Conservation (phyloP, 2,329 filamentous ascomycete species). For the Lasiodiplodia theobromae region DNA sequence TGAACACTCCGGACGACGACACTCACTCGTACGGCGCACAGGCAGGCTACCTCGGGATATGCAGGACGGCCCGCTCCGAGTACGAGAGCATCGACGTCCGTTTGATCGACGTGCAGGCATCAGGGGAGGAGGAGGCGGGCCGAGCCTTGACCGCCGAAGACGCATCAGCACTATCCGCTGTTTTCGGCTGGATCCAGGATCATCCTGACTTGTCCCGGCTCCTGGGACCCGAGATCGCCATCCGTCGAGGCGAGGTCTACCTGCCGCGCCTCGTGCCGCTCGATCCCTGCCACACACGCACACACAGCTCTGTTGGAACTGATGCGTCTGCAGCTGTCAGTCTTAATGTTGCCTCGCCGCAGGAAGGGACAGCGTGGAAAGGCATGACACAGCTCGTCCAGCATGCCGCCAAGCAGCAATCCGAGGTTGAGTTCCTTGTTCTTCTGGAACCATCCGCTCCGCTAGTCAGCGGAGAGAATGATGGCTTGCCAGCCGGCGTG, state of each 20-base stretch:
- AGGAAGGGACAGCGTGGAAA: no score
- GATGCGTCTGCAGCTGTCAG: no score
- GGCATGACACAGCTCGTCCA: background rate
- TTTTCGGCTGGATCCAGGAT: background rate
- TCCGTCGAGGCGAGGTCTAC: background rate
- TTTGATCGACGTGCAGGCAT: background rate
- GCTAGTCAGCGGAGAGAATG: background rate
- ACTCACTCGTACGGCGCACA: background rate
- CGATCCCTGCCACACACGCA: background rate
- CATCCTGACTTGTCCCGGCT: background rate
- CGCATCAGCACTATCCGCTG: background rate
- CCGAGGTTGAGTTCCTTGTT: background rate
- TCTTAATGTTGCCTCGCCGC: no score
- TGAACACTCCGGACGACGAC: background rate
- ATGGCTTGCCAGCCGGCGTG: no score
- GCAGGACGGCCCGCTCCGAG: background rate
- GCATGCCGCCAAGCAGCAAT: background rate
- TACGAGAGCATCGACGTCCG: background rate
- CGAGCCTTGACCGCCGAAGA: background rate
- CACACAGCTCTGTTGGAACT: no score
- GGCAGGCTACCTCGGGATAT: background rate
- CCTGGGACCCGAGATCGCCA: background rate
- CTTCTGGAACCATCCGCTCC: background rate
- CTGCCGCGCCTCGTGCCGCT: background rate
- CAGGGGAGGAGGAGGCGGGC: background rate